These are phyloP conservation scores for Barnettozyma californica DNA, from an alignment of 805 yeast species.

Conservation along the genomic window DNA sequence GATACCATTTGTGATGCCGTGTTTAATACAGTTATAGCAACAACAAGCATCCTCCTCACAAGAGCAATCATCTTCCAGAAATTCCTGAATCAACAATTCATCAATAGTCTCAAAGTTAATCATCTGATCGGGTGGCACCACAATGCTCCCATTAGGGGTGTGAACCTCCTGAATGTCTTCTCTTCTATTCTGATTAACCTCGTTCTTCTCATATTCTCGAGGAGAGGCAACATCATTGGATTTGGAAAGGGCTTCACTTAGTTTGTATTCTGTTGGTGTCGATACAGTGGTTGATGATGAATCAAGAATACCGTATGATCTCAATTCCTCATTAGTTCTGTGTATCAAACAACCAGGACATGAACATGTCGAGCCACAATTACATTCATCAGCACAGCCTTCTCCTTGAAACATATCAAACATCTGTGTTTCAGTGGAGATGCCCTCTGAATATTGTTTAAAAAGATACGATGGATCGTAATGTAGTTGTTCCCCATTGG, in stretches of 20 bases:
- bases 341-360: conserved; percentile 26
- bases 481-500: neutral
- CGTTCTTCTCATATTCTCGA: neutral
- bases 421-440: conserved; percentile 1
- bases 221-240: neutral
- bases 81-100: conserved; percentile 14
- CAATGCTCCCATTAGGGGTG: conserved; percentile 1
- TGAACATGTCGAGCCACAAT: conserved; percentile 23
- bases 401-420: conserved; percentile 19
- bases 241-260: neutral
- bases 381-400: conserved; percentile 24
- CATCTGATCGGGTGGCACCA: neutral
- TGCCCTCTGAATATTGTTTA: neutral
- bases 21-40: conserved; percentile 21
- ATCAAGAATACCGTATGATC: conserved; percentile 19
- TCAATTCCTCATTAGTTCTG: conserved; percentile 23
- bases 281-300: conserved; percentile 13
- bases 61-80: conserved; percentile 16
- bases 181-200: neutral
- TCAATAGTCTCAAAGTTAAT: conserved; percentile 18
- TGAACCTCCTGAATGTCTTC: neutral
- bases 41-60: conserved; percentile 15
- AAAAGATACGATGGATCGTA: neutral
- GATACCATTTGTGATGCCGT: conserved; percentile 22
- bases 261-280: conserved; percentile 12